Evolutionary conservation across 1,139 yeast genomes (phyloP).

Genomic region (Candida tetrigidarum): DNA sequence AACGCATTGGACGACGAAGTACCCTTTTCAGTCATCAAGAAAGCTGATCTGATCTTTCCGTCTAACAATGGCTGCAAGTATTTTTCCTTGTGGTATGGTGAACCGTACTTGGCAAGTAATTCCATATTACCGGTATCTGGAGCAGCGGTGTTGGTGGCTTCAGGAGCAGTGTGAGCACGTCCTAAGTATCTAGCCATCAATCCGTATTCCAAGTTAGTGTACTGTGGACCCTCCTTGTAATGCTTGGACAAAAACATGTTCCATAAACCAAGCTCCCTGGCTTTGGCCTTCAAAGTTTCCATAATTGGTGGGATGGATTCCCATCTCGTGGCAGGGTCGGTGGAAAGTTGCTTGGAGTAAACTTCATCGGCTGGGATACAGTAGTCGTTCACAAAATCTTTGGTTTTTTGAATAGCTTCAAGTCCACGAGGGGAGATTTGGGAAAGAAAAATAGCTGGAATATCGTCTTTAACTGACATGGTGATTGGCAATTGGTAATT

Average conservation of each 20-base stretch:
- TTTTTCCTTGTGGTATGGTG: conserved; percentile 50
- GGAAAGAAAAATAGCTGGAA: conserved; percentile 48
- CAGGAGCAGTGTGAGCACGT: conserved; percentile 58
- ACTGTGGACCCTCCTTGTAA: conserved; percentile 67
- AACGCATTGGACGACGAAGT: conserved; percentile 71
- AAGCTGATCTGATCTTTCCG: conserved; percentile 68
- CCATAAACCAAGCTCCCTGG: conserved; percentile 64
- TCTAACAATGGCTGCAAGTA: conserved; percentile 62
- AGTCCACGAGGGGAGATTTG: conserved; percentile 53
- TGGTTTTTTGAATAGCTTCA: conserved; percentile 51
- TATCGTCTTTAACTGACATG: conserved; percentile 42
- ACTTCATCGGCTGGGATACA: conserved; percentile 61
- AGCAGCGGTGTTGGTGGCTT: conserved; percentile 66
- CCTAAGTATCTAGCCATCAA: conserved; percentile 74
- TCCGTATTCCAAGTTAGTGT: conserved; percentile 68
- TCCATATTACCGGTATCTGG: conserved; percentile 86
- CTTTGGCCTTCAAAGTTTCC: conserved; percentile 58
- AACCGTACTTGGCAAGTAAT: conserved; percentile 64
- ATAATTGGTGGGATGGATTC: conserved; percentile 50
- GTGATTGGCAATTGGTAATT: too few species aligned
- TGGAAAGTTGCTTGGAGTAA: conserved; percentile 44
- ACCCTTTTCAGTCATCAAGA: conserved; percentile 73
- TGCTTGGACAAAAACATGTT: conserved; percentile 63
- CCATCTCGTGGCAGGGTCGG: conserved; percentile 54
- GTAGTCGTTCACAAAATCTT: conserved; percentile 60